Conservation (phyloP, 2,329 filamentous ascomycete genomes). For the Penicillium psychrosexuale region DNA sequence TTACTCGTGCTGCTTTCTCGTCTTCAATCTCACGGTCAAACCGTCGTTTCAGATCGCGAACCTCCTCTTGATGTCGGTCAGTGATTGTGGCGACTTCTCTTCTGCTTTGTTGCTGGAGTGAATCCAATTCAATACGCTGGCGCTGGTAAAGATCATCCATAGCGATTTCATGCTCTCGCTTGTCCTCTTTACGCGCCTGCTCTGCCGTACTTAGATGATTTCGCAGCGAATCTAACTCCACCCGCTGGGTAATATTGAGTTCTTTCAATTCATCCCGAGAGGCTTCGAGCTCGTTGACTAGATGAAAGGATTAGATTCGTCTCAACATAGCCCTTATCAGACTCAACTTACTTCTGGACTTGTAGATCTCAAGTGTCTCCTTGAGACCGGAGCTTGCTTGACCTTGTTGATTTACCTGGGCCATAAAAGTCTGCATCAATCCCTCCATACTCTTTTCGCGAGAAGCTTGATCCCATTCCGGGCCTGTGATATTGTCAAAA, state of each 20-base stretch:
- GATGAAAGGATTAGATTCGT: not conserved
- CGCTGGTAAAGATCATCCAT: constrained; percentile 54
- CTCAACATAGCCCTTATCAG: not conserved
- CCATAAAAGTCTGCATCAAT: constrained; percentile 68
- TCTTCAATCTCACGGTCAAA: constrained; percentile 66
- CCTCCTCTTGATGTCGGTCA: constrained; percentile 64
- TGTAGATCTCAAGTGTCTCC: constrained; percentile 70
- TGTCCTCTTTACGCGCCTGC: constrained; percentile 51
- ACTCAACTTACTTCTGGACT: constrained; percentile 63
- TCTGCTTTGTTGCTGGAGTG: constrained; percentile 43
- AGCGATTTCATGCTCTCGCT: constrained; percentile 52
- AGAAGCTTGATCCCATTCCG: constrained; percentile 69
- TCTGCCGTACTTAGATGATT: constrained; percentile 51
- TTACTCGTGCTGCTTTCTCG: constrained; percentile 46
- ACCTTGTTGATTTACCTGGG: constrained; percentile 67
- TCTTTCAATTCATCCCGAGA: constrained; percentile 51
- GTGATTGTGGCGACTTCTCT: constrained; percentile 57
- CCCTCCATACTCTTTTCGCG: constrained; percentile 73
- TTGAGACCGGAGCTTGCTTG: constrained; percentile 68
- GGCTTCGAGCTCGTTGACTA: constrained; percentile 58
- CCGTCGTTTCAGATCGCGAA: constrained; percentile 62
- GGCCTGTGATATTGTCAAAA: constrained; percentile 34
- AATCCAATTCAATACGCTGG: constrained; percentile 46
- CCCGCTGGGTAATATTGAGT: constrained; percentile 56
- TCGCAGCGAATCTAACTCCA: constrained; percentile 64